Evolutionary conservation across 1,284 basidiomycete species (phyloP), one percentile per base, ranked within the genome.

Genomic region (Malassezia arunalokei): DNA sequence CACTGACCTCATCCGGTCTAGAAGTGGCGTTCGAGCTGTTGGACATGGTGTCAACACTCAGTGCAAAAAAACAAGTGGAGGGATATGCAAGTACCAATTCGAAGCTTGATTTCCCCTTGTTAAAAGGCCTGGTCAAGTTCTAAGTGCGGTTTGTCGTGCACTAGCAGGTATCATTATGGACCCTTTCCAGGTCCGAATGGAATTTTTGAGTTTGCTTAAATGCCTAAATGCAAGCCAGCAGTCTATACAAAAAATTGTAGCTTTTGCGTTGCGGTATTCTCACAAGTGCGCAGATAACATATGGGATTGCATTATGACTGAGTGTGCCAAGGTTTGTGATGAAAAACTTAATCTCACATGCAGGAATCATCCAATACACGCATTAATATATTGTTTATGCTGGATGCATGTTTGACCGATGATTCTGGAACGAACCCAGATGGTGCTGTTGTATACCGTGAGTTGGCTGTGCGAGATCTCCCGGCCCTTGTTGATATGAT

Each of bases 251-350:
- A 90, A 87, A 72, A 84, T 87, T 33, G 86, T 92, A 14, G 78
- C 80, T 5, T 94, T 84, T 68, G 87, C 88, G 0, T 77, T 92
- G 55, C 89, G 88, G 70, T 84, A 87, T 71, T 88, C 86, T 51
- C 76, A 82, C 1, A 78, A 86, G 56, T 86, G 86, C 5, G 14
- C 54, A 5, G 89, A 92, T 64, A 89, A 94, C 71, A 76, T 96
- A 3, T 95, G 90, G 90, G 89, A 92, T 62, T 94, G 89, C 66
- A 80, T 94, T 40, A 76, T 90, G 24, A 87, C 91, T 65, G 86
- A 92, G 76, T 57, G 56, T 39, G 33, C 29, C 6, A 56, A 53
- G 35, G 55, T 56, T 33, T 6, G 44, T 51, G 14, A 5, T 11
- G 15, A 5, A 35, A 35, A 11, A 35, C 24, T 43, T 29, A 14